Conservation (phyloP, 2,329 filamentous ascomycete species). For the Neopestalotiopsis sp. region DNA sequence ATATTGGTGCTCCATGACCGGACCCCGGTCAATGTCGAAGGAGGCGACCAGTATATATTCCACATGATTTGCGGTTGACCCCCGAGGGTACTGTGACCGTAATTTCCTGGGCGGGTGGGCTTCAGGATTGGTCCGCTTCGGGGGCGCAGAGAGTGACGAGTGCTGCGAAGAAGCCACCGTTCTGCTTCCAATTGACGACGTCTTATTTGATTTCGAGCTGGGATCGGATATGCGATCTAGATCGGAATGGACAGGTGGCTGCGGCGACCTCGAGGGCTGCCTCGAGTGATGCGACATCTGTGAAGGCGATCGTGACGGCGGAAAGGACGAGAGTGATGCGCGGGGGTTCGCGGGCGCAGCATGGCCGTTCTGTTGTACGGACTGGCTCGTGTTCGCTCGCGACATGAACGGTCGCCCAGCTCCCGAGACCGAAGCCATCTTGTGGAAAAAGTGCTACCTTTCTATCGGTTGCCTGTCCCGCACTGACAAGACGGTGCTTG, state of each 20-base stretch:
- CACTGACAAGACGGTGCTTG: constrained; percentile 3
- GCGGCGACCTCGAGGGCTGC: constrained; percentile 57
- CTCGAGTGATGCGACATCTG: constrained; percentile 60
- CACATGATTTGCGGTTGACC: constrained; percentile 86
- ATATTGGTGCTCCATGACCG: constrained; percentile 98
- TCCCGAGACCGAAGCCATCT: constrained; percentile 47
- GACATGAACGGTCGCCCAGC: constrained; percentile 46
- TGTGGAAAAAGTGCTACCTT: not conserved
- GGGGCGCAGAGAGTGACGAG: constrained; percentile 58
- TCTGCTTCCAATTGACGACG: constrained; percentile 53
- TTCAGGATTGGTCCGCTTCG: constrained; percentile 55
- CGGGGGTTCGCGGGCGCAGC: constrained; percentile 41
- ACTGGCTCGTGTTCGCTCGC: constrained; percentile 43
- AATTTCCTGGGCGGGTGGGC: constrained; percentile 60
- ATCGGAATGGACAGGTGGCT: constrained; percentile 52
- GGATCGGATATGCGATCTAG: constrained; percentile 62
- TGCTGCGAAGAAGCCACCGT: constrained; percentile 63
- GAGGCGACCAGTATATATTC: constrained; percentile 98
- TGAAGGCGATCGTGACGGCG: constrained; percentile 61
- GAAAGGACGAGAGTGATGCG: constrained; percentile 69
- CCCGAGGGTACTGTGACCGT: constrained; percentile 78
- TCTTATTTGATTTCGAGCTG: constrained; percentile 61
- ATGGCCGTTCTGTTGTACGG: constrained; percentile 37
- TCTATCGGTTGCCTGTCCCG: constrained; percentile 8
- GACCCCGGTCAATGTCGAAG: constrained; percentile 95